Conservation (phyloP, 2,329 filamentous ascomycete species). For the Colletotrichum incanum region DNA sequence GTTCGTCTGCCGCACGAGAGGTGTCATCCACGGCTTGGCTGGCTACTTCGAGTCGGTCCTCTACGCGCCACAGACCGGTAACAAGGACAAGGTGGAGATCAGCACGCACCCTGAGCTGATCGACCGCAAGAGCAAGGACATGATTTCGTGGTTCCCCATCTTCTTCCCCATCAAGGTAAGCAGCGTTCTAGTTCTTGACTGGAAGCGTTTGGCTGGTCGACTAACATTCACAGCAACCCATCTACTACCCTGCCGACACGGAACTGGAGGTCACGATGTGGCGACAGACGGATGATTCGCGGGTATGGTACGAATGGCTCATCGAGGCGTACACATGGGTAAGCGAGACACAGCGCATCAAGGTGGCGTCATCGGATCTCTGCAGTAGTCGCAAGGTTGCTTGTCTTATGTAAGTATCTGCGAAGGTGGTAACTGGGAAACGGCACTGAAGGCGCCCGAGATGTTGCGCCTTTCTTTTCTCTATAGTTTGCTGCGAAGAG, state of each 20-base stretch:
- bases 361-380: slow-evolving; percentile 76
- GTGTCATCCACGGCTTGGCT: slow-evolving; percentile 90
- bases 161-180: slow-evolving; percentile 95
- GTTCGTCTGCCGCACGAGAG: slow-evolving; percentile 84
- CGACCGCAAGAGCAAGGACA: slow-evolving; percentile 92
- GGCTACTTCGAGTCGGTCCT: slow-evolving; percentile 98
- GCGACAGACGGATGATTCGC: slow-evolving; percentile 94
- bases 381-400: slow-evolving; percentile 80
- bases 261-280: slow-evolving; percentile 95
- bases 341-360: slow-evolving; percentile 73
- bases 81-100: slow-evolving; percentile 79
- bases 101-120: slow-evolving; percentile 95
- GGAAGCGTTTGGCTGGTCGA: background rate
- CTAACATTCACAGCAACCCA: slow-evolving; percentile 74
- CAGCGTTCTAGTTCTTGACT: slow-evolving; percentile 21
- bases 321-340: slow-evolving; percentile 85
- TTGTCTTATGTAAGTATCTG: slow-evolving; percentile 74
- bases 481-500: slow-evolving; percentile 29
- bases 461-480: slow-evolving; percentile 29
- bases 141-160: slow-evolving; percentile 99
- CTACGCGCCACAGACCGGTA: slow-evolving; percentile 72
- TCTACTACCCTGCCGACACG: slow-evolving; percentile 87
- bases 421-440: background rate
- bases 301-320: slow-evolving; percentile 99
- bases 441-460: slow-evolving; percentile 28